Evolutionary conservation across 164 flowering plant genomes (phyloP).

Genomic region (Brasenia schreberi): DNA sequence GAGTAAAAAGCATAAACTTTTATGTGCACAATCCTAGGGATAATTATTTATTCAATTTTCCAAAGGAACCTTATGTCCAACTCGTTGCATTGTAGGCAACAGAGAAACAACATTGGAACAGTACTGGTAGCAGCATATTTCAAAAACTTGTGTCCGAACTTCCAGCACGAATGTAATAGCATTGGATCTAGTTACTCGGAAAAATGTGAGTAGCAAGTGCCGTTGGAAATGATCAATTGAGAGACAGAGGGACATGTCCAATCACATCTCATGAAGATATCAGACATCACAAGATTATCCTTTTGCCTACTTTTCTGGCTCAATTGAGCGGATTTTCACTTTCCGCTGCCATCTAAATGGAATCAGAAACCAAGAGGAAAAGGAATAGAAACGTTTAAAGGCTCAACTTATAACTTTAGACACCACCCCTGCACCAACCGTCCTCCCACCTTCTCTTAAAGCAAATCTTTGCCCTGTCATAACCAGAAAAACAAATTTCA

Average conservation of each 20-base stretch:
- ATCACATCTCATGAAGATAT: not conserved
- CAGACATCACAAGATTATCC: not conserved
- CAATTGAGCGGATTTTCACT: not conserved
- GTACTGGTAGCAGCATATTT: no score
- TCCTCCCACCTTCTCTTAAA: constrained; percentile 88
- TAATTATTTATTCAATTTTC: no score
- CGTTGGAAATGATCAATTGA: no score
- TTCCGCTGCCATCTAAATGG: not conserved
- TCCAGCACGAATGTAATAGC: no score
- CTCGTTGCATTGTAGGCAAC: no score
- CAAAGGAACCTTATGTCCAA: no score
- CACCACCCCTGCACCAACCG: constrained; percentile 94
- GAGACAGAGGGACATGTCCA: not conserved
- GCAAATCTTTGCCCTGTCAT: constrained; percentile 90
- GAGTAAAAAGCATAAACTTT: no score
- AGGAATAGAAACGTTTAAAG: not conserved
- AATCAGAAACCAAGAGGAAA: not conserved
- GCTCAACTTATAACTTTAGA: constrained; percentile 61
- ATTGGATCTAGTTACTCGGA: no score
- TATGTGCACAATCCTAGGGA: no score
- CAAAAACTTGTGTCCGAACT: no score
- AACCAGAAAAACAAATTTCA: not conserved
- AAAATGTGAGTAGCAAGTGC: no score
- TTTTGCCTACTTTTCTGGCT: not conserved
- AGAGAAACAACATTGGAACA: no score